phyloP scores from a whole-genome alignment of 345 rosid species.

The Leavenworthia alabamica region DNA sequence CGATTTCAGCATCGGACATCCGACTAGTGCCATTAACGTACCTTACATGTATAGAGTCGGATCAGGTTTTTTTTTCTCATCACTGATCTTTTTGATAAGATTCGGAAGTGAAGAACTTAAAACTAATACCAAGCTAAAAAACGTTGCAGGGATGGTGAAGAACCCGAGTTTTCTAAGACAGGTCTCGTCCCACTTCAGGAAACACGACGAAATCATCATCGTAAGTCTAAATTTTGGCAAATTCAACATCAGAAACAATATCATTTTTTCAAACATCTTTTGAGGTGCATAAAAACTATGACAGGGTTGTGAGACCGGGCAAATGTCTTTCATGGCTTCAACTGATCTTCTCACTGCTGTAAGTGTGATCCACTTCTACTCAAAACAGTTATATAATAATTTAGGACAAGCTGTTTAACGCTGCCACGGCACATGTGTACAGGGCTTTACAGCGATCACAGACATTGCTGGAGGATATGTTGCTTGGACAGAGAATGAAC shows the following conservation, averaged over 20 bases:
- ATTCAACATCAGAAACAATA: not conserved
- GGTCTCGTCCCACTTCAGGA: slow-evolving; percentile 50
- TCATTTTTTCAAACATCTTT: not conserved
- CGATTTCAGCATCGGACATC: slow-evolving; percentile 76
- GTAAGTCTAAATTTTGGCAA: slow-evolving; percentile 32
- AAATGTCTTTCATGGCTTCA: slow-evolving; percentile 74
- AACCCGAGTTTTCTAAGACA: slow-evolving; percentile 57
- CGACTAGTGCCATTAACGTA: slow-evolving; percentile 62
- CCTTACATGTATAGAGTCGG: slow-evolving; percentile 82
- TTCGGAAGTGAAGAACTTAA: not conserved
- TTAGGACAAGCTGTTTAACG: not conserved
- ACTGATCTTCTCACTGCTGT: slow-evolving; percentile 66
- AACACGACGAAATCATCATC: slow-evolving; percentile 72
- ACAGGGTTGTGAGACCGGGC: slow-evolving; percentile 79
- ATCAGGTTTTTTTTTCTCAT: slow-evolving; percentile 44
- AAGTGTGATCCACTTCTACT: slow-evolving; percentile 24
- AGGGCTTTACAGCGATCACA: slow-evolving; percentile 61
- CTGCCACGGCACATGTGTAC: not conserved
- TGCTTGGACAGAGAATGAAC: slow-evolving; percentile 65
- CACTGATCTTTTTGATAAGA: not conserved
- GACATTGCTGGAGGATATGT: slow-evolving; percentile 78
- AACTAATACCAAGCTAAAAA: not conserved
- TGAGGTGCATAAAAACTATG: not conserved
- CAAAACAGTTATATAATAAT: not conserved
- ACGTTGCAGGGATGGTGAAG: slow-evolving; percentile 54